Evolutionary conservation across 2,329 filamentous ascomycete genomes (phyloP).

Genomic region (Paracoccidioides brasiliensis): DNA sequence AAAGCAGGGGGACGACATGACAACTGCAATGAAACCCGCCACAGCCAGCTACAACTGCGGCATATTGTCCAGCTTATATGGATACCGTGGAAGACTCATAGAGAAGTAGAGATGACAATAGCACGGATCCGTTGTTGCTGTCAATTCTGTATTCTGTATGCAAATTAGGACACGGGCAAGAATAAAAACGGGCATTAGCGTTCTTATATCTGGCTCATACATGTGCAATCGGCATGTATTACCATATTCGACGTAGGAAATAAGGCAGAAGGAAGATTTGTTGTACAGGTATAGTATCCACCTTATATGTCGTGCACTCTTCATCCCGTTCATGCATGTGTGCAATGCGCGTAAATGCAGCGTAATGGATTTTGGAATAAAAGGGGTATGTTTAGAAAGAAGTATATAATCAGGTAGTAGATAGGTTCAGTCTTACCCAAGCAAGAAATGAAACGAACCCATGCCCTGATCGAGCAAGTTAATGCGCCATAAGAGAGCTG

Average conservation of each 20-base stretch:
- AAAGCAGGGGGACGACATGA: background rate
- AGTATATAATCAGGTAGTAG: too few species aligned
- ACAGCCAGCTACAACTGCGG: too few species aligned
- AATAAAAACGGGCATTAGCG: background rate
- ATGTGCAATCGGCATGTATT: background rate
- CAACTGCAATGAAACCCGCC: background rate
- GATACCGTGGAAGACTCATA: too few species aligned
- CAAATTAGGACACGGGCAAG: background rate
- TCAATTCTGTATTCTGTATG: background rate
- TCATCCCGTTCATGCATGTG: too few species aligned
- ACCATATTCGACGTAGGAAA: background rate
- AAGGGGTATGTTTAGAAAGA: background rate
- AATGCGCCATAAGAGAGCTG: too few species aligned
- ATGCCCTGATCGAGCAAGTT: background rate
- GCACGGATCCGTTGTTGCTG: background rate
- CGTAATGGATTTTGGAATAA: background rate
- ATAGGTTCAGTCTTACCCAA: too few species aligned
- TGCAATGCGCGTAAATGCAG: background rate
- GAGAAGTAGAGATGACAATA: too few species aligned
- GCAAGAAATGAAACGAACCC: background rate
- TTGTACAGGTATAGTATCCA: background rate
- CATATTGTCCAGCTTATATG: too few species aligned
- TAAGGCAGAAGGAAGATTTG: background rate
- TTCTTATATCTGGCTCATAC: background rate
- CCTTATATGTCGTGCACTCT: background rate